Evolutionary conservation across 768 basidiomycete genomes (phyloP).

Genomic region (Podaxis carcinomalis): DNA sequence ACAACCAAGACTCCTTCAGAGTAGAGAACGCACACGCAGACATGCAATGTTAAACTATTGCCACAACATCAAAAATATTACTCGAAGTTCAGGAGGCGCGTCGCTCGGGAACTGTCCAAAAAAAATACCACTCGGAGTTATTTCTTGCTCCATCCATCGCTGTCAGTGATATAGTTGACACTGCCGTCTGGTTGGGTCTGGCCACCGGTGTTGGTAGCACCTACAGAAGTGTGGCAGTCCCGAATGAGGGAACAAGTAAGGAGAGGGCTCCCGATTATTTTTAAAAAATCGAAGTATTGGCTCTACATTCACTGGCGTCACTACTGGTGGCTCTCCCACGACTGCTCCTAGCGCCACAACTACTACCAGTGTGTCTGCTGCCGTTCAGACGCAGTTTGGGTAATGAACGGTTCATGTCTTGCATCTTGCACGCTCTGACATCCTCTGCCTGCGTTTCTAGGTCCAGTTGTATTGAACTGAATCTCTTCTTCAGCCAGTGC

Average conservation of each 20-base stretch:
- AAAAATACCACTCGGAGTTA: neutral
- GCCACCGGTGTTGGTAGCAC: conserved; percentile 37
- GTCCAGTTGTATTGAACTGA: conserved; percentile 22
- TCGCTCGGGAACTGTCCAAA: too few relatives aligned
- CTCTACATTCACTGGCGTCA: conserved; percentile 27
- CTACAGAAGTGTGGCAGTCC: conserved; percentile 30
- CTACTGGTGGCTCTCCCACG: neutral
- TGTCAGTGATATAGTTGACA: conserved; percentile 35
- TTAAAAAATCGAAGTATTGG: too few relatives aligned
- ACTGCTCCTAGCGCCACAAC: conserved; percentile 11
- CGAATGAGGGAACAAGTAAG: conserved; percentile 40
- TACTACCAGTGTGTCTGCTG: conserved; percentile 9
- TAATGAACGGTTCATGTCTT: conserved; percentile 13
- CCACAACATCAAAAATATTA: too few relatives aligned
- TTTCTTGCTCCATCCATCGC: conserved; percentile 37
- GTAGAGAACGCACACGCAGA: too few relatives aligned
- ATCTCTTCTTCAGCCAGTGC: conserved; percentile 30
- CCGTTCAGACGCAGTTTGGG: conserved; percentile 21
- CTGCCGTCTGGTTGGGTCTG: conserved; percentile 39
- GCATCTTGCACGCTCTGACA: neutral
- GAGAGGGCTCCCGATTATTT: conserved; percentile 39
- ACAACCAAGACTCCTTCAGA: too few relatives aligned
- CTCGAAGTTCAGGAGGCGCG: too few relatives aligned
- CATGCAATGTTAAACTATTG: too few relatives aligned
- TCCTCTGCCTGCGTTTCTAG: conserved; percentile 27